Base-by-base conservation (phyloP, 2,329 filamentous ascomycete genomes). In the Beauveria pseudobassiana region DNA sequence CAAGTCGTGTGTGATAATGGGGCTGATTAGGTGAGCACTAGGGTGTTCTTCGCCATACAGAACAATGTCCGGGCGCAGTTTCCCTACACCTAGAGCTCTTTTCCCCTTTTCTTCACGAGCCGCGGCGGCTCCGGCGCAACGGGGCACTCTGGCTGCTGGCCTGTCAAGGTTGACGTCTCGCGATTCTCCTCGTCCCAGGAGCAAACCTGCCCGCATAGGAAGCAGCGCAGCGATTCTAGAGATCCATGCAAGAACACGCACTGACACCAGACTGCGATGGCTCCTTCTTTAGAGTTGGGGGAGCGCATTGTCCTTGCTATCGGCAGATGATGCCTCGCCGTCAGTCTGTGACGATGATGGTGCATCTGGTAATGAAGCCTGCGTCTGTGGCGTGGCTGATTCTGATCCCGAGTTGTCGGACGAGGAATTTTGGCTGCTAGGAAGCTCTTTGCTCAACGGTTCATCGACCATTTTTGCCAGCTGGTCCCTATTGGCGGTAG, bases 1-100 rank as follows among this genome's bases (percentile, higher is more conserved):
- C 1, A 90, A 75, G 67, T 91, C 88, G 63, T 89, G 85, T 16
- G 87, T 86, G 16, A 89, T 81, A 14, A 91, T 82, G 2, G 84
- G 83, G 24, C 85, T 86, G 65, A 91, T 87, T 5, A 88, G 77
- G 63, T 89, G 84, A 2, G 85, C 84, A 38, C 82, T 82, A 0
- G 88, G 88, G 66, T 91, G 87, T 58, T 90, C 87, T 69, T 91
- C 87, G 24, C 87, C 87, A 68, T 90, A 91, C 1, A 91, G 76
- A 1, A 91, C 87, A 67, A 91, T 88, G 67, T 91, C 87, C 0
- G 88, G 88, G 45, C 87, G 78, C 20, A 91, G 76, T 63, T 86
- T 86, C 40, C 87, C 87, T 3, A 90, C 81, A 3, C 86, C 85
- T 6, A 89, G 76, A 0, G 84, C 85, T 63, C 87, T 80, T 68